Conservation (phyloP, 371 early-diverging fungal species). For the Mortierella sp. region DNA sequence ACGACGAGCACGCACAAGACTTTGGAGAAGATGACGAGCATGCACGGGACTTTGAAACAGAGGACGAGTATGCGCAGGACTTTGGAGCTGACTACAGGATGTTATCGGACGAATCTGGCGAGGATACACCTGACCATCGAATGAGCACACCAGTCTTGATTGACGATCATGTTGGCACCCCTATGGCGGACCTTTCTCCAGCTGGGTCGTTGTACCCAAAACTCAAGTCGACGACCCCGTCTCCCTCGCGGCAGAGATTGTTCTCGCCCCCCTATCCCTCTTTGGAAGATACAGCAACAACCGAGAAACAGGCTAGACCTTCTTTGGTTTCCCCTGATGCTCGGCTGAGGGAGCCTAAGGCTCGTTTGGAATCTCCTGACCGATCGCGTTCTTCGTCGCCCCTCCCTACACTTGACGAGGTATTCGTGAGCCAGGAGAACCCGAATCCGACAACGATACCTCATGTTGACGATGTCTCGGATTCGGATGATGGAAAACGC, state of each 20-base stretch:
- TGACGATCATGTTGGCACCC: slow-evolving; percentile 12
- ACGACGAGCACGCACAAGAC: background rate
- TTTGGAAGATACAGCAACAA: background rate
- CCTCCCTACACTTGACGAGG: background rate
- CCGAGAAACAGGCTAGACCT: background rate
- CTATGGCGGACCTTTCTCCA: slow-evolving; percentile 1
- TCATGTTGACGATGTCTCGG: background rate
- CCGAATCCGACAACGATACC: background rate
- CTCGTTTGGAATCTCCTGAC: background rate
- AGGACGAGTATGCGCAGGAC: background rate
- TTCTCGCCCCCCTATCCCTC: background rate
- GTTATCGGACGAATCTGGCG: background rate
- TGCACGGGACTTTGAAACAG: background rate
- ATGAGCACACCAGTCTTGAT: background rate
- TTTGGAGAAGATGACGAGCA: too few relatives aligned
- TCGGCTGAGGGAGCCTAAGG: background rate
- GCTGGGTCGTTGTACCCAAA: background rate
- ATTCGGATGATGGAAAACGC: background rate
- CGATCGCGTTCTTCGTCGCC: background rate
- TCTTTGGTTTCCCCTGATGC: background rate
- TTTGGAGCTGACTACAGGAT: background rate
- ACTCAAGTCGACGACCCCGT: background rate
- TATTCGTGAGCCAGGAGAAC: background rate
- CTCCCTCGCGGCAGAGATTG: background rate
- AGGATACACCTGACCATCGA: background rate